Conservation (phyloP, 495 filamentous ascomycete species). For the Neurospora sp. region DNA sequence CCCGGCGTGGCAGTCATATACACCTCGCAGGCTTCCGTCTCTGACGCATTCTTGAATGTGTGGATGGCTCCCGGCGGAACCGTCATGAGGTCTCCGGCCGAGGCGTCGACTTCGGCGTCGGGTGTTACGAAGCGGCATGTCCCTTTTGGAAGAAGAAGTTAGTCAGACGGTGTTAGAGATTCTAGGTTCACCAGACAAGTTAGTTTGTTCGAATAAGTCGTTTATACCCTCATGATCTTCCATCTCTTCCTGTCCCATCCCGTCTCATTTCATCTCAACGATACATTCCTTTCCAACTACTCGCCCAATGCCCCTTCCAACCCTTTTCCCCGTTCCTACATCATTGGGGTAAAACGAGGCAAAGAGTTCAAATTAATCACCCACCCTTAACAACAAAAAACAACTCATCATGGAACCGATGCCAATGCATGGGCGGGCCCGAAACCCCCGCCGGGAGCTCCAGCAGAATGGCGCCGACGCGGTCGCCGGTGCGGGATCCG, state of each 20-base stretch:
- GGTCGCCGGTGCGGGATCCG: constrained; percentile 31
- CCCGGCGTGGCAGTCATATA: constrained; percentile 46
- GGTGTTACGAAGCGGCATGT: constrained; percentile 29
- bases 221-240: not conserved
- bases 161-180: not conserved
- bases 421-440: constrained; percentile 35
- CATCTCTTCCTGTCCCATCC: not conserved
- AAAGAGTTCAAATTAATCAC: not conserved
- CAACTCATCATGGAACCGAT: constrained; percentile 43
- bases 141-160: constrained; percentile 4
- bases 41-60: constrained; percentile 44
- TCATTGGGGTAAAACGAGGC: too few species aligned
- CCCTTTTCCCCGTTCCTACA: not conserved
- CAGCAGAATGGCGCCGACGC: constrained; percentile 37
- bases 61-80: constrained; percentile 42
- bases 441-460: constrained; percentile 34
- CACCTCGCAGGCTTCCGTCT: constrained; percentile 40
- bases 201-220: not conserved
- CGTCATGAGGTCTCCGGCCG: constrained; percentile 40
- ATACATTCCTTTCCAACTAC: too few species aligned
- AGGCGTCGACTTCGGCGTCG: constrained; percentile 33
- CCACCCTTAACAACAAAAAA: constrained; percentile 43
- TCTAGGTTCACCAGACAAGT: too few species aligned
- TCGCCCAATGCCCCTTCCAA: too few species aligned
- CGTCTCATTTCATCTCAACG: not conserved